Conservation (phyloP, 208 protist species). For the Novymonas esmeraldas region DNA sequence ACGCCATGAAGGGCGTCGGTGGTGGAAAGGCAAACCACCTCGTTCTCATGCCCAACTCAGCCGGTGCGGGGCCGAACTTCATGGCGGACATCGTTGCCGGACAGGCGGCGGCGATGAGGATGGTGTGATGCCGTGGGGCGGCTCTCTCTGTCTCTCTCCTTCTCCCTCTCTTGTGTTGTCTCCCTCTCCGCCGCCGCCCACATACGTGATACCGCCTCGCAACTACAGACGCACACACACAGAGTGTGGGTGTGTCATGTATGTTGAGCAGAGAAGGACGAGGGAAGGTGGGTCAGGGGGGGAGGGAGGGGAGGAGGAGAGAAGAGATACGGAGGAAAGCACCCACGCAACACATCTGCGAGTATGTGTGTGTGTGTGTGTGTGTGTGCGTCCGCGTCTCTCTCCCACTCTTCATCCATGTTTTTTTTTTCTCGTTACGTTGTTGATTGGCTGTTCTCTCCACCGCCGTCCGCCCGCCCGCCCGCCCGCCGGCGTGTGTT, state of each 20-base stretch:
- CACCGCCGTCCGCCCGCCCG: not conserved
- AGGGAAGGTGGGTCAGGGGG: not conserved
- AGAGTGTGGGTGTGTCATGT: too few species aligned
- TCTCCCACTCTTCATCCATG: not conserved
- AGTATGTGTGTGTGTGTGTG: conserved; percentile 1
- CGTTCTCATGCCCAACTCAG: conserved; percentile 47
- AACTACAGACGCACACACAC: too few species aligned
- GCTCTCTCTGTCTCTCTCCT: too few species aligned
- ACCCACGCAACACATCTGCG: too few species aligned
- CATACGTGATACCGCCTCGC: too few species aligned
- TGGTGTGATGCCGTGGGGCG: conserved; percentile 31
- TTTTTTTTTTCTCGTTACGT: not conserved
- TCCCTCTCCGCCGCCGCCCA: too few species aligned
- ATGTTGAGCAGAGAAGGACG: too few species aligned
- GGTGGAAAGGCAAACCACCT: conserved; percentile 38
- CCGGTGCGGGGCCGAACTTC: conserved; percentile 1
- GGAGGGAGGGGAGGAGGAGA: not conserved
- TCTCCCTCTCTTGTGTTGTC: not conserved
- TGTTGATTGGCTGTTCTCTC: not conserved
- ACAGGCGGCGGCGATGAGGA: conserved; percentile 24
- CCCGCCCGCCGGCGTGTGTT: not conserved
- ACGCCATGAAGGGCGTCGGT: conserved; percentile 81
- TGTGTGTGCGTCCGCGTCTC: conserved; percentile 1
- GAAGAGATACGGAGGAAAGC: not conserved
- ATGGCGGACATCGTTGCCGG: conserved; percentile 46